Base-by-base conservation (phyloP, 208 protist genomes). In the Balamuthia mandrillaris region DNA sequence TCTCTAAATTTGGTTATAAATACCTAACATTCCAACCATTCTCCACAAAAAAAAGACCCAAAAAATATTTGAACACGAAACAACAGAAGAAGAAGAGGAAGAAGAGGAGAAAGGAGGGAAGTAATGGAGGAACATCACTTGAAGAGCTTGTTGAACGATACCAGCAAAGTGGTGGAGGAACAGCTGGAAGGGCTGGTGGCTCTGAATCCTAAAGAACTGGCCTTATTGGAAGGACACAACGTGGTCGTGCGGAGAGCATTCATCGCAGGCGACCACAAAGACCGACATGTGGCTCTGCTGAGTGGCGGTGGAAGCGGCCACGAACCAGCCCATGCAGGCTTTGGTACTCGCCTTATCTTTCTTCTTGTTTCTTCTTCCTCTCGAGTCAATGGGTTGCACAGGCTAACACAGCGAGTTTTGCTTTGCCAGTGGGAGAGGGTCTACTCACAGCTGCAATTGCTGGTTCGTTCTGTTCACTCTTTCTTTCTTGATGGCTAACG, bases 361-460 rank as follows among this genome's bases (percentile, higher is more conserved):
- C n/a, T n/a, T n/a, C n/a, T n/a, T n/a, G n/a, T n/a, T n/a, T n/a
- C n/a, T n/a, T n/a, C n/a, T n/a, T n/a, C n/a, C n/a, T n/a, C n/a
- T n/a, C n/a, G n/a, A n/a, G n/a, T n/a, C n/a, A n/a, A n/a, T n/a
- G n/a, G n/a, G n/a, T n/a, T n/a, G n/a, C n/a, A n/a, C n/a, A n/a
- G n/a, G n/a, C n/a, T n/a, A n/a, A n/a, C n/a, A n/a, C n/a, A n/a
- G n/a, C n/a, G n/a, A n/a, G n/a, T n/a, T n/a, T n/a, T n/a, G n/a
- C n/a, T n/a, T n/a, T n/a, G n/a, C n/a, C n/a, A n/a, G n/a, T n/a
- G n/a, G n/a, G n/a, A n/a, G n/a, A n/a, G n/a, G 95, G 95, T 24
- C 95, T 96, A 91, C 82, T 97, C n/a, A 93, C 91, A 70, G 96
- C 95, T 5, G 95, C 94, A 18, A 93, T 97, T 12, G 92, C 86